Evolutionary conservation across 495 filamentous ascomycete genomes (phyloP), one percentile per base, ranked within the genome.

Genomic region (Hyaloscypha bicolor): DNA sequence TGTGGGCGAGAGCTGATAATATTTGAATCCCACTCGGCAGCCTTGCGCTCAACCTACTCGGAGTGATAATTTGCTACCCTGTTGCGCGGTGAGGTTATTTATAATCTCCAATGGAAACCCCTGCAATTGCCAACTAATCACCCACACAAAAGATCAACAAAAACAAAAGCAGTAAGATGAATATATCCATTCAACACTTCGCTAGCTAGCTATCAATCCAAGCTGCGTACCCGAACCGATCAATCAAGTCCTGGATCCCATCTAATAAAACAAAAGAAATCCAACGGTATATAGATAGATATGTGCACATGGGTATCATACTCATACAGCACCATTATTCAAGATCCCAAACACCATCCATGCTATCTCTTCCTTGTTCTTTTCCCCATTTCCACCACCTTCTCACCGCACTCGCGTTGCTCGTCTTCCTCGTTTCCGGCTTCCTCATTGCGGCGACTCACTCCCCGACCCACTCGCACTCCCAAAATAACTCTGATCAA

Each of bases 401-500:
- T 2, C 2, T 55, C 22, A 55, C 19, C 25, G 6, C 8, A 55
- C 22, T 6, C 2, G 29, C 42, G 14, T 67, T 16, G 29, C 32
- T 21, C n/a, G n/a, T n/a, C 35, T 33, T 62, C 14, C 9, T 56
- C 19, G 31, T 16, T 39, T 62, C 33, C 32, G 53, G 25, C 64
- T 9, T 61, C 63, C 45, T 53, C 67, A 51, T 61, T 62, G 5
- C 19, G 62, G 9, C 35, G 35, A 37, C 1, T 37, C 12, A 37
- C n/a, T 48, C 9, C 68, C 62, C 37, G 53, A 60, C 6, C 30
- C 69, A 58, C 22, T 60, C 1, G 68, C 62, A 14, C 55, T 58
- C 11, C 73, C 69, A 62, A 80, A 72, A 80, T 78, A 74, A 63
- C 72, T 73, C 74, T 88, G 85, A 69, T 89, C 87, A 65, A 97